These are phyloP conservation scores for Fusarium sp. DNA, from an alignment of 2,329 filamentous ascomycete species.

Conservation along the genomic window DNA sequence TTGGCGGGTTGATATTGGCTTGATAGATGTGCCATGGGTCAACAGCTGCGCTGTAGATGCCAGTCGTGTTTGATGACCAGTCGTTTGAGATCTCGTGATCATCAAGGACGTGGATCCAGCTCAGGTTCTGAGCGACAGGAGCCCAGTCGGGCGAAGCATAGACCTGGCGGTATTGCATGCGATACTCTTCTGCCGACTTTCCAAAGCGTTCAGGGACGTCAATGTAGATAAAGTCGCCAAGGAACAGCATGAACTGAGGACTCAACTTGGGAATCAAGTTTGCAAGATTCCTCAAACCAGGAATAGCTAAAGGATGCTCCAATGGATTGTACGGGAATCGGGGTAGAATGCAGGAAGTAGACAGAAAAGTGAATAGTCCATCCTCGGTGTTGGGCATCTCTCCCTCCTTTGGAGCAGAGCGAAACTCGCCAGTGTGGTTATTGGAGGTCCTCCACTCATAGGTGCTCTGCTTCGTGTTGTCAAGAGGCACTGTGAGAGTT, in stretches of 20 bases:
- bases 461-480: slow-evolving; percentile 71
- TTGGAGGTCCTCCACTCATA: slow-evolving; percentile 91
- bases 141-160: slow-evolving; percentile 95
- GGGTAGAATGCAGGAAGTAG: slow-evolving; percentile 91
- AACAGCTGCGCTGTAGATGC: slow-evolving; percentile 79
- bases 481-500: slow-evolving; percentile 70
- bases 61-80: slow-evolving; percentile 84
- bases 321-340: slow-evolving; percentile 88
- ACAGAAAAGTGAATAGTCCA: slow-evolving; percentile 86
- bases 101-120: slow-evolving; percentile 96
- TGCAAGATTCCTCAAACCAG: slow-evolving; percentile 80
- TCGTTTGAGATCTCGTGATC: slow-evolving; percentile 98
- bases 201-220: slow-evolving; percentile 88
- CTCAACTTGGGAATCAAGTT: slow-evolving; percentile 75
- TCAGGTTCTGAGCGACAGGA: slow-evolving; percentile 77
- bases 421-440: slow-evolving; percentile 84
- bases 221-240: slow-evolving; percentile 89
- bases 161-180: slow-evolving; percentile 92
- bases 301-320: slow-evolving; percentile 83
- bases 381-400: slow-evolving; percentile 66
- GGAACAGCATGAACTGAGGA: slow-evolving; percentile 81
- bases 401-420: slow-evolving; percentile 76
- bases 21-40: slow-evolving; percentile 92
- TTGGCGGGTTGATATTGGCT: slow-evolving; percentile 81
- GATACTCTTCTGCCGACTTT: slow-evolving; percentile 76